phyloP scores from a whole-genome alignment of 2,329 filamentous ascomycete genomes.

The Colletotrichum sojae region DNA sequence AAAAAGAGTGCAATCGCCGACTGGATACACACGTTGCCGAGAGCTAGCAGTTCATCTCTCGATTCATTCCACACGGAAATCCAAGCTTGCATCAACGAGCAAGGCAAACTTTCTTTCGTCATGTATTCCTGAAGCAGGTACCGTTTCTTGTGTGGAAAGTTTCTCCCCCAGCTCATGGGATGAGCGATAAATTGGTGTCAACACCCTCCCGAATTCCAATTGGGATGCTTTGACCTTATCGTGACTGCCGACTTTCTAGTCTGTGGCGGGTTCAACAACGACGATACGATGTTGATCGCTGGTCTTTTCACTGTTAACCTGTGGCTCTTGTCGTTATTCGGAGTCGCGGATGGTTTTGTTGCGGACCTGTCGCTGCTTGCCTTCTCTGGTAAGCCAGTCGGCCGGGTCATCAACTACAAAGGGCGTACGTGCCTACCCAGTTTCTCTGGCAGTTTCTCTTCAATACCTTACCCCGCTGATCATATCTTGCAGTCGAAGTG shows the following conservation, averaged over 20 bases:
- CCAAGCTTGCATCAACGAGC: neutral
- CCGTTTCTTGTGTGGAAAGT: neutral
- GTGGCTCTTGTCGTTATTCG: neutral
- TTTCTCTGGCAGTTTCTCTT: no score
- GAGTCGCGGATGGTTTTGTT: neutral
- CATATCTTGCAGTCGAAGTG: slow-evolving; percentile 14
- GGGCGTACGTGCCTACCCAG: slow-evolving; percentile 15
- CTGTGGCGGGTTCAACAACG: no score
- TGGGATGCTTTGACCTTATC: neutral
- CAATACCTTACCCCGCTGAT: neutral
- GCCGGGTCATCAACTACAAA: neutral
- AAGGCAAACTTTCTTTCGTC: neutral
- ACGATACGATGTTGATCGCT: neutral
- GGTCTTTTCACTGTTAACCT: no score
- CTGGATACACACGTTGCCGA: neutral
- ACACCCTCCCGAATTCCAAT: neutral
- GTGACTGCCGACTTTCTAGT: no score
- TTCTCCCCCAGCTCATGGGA: neutral
- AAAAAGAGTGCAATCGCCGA: neutral
- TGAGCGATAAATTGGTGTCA: neutral
- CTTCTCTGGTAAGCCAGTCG: slow-evolving; percentile 28
- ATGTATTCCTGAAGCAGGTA: neutral
- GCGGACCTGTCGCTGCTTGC: slow-evolving; percentile 29
- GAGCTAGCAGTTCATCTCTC: neutral
- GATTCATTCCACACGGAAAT: neutral